Percentiles rank a stretch among this genome's conserved stretches.
Evolutionary conservation across 176 grass and related monocot genomes (phyloP).

Genomic region (Oryza nivara): DNA sequence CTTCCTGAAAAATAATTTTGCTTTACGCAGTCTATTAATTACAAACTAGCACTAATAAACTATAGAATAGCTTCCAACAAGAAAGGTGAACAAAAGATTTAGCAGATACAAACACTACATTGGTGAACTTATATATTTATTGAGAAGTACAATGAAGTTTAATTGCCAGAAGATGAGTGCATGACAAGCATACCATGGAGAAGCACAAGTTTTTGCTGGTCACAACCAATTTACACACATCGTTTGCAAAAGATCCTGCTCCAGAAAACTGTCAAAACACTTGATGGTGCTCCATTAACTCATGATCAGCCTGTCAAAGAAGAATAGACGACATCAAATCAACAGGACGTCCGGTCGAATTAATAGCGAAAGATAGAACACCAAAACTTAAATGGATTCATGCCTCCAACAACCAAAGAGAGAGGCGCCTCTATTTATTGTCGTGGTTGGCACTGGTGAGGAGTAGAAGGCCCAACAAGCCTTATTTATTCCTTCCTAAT

Average conservation of each 20-base stretch:
- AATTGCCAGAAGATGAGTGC: slow-evolving; percentile 2
- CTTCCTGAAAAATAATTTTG: neutral
- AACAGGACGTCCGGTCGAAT: slow-evolving; percentile 14
- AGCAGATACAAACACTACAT: neutral
- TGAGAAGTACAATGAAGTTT: neutral
- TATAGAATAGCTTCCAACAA: neutral
- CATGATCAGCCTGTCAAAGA: slow-evolving; percentile 5
- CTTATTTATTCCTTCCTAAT: slow-evolving; percentile 47
- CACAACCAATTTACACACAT: slow-evolving; percentile 15
- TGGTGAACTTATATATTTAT: slow-evolving; percentile 2
- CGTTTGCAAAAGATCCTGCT: slow-evolving; percentile 10
- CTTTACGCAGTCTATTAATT: neutral
- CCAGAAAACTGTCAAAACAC: neutral
- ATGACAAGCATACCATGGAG: neutral
- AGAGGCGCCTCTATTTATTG: slow-evolving; percentile 66
- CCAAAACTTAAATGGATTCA: slow-evolving; percentile 52
- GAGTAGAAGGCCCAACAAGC: slow-evolving; percentile 44
- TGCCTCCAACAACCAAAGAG: slow-evolving; percentile 50
- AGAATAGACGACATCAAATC: slow-evolving; percentile 20
- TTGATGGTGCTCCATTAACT: slow-evolving; percentile 1
- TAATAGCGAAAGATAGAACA: slow-evolving; percentile 47
- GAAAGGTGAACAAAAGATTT: neutral
- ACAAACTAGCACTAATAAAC: neutral
- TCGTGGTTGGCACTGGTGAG: slow-evolving; percentile 54
- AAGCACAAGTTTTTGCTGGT: slow-evolving; percentile 1